Evolutionary conservation across 371 early-diverging fungal genomes (phyloP).

Genomic region (Parasitella parasitica): DNA sequence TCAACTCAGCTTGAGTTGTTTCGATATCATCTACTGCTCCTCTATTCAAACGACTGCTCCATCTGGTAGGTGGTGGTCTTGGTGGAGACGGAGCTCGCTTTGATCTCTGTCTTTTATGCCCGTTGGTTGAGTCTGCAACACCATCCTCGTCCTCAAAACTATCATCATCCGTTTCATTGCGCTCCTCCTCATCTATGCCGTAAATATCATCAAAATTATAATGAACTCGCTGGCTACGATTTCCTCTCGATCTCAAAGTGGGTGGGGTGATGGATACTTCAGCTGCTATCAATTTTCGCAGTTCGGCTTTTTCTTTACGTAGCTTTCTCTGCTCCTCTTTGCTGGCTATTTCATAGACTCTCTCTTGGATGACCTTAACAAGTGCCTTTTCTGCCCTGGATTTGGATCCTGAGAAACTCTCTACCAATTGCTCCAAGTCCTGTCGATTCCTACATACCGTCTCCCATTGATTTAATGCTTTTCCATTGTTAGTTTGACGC

Average conservation of each 20-base stretch:
- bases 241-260: constrained; percentile 21
- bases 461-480: constrained; percentile 29
- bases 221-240: constrained; percentile 4
- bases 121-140: background rate
- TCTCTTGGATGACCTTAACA: constrained; percentile 3
- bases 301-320: constrained; percentile 18
- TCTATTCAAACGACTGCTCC: constrained; percentile 17
- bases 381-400: constrained; percentile 23
- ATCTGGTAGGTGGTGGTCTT: constrained; percentile 8
- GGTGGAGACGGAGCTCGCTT: background rate
- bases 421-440: constrained; percentile 20
- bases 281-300: constrained; percentile 12
- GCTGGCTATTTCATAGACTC: constrained; percentile 20
- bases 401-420: constrained; percentile 6
- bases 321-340: constrained; percentile 11
- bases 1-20: background rate
- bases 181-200: constrained; percentile 14
- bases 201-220: constrained; percentile 25
- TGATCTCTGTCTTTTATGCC: background rate
- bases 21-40: background rate
- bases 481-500: constrained; percentile 26
- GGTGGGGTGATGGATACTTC: constrained; percentile 17
- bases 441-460: constrained; percentile 19
- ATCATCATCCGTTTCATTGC: background rate
- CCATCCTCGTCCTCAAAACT: constrained; percentile 1